Percentiles rank a stretch among this genome's conserved stretches.
phyloP scores from a whole-genome alignment of 2,329 filamentous ascomycete species.

The Chalaropsis thielavioides region DNA sequence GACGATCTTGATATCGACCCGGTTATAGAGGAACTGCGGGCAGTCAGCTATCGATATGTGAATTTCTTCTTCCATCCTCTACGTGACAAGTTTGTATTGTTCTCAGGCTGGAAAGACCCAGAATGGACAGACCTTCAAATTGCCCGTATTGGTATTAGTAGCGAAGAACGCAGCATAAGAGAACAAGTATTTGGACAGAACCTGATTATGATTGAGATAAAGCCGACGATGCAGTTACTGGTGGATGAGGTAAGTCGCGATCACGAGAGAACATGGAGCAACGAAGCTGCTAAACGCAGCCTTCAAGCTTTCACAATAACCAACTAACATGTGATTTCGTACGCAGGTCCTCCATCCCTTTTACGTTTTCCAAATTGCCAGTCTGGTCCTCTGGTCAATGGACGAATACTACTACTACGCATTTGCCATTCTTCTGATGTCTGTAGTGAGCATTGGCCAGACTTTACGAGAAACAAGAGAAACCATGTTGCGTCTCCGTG shows the following conservation, averaged over 20 bases:
- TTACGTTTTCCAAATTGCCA: slow-evolving; percentile 95
- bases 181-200: slow-evolving; percentile 83
- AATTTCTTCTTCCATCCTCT: slow-evolving; percentile 82
- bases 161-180: slow-evolving; percentile 70
- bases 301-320: not conserved
- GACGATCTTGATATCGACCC: slow-evolving; percentile 62
- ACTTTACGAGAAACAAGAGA: slow-evolving; percentile 79
- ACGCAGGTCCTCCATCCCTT: slow-evolving; percentile 77
- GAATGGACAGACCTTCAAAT: slow-evolving; percentile 65
- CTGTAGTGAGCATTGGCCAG: slow-evolving; percentile 75
- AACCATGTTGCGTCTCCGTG: slow-evolving; percentile 79
- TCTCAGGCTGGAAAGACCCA: slow-evolving; percentile 88
- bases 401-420: slow-evolving; percentile 98
- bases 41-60: slow-evolving; percentile 85
- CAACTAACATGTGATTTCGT: not conserved
- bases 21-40: slow-evolving; percentile 57
- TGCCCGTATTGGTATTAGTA: slow-evolving; percentile 68
- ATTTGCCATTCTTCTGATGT: slow-evolving; percentile 86
- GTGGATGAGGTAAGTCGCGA: slow-evolving; percentile 57
- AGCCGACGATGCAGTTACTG: slow-evolving; percentile 65
- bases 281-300: not conserved
- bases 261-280: not conserved
- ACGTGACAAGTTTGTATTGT: slow-evolving; percentile 76
- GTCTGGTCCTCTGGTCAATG: slow-evolving; percentile 82
- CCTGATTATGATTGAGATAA: slow-evolving; percentile 84